Evolutionary conservation across 106 monocot species (phyloP), one percentile per base, ranked within the genome.

Genomic region (Phalaenopsis aphrodite): DNA sequence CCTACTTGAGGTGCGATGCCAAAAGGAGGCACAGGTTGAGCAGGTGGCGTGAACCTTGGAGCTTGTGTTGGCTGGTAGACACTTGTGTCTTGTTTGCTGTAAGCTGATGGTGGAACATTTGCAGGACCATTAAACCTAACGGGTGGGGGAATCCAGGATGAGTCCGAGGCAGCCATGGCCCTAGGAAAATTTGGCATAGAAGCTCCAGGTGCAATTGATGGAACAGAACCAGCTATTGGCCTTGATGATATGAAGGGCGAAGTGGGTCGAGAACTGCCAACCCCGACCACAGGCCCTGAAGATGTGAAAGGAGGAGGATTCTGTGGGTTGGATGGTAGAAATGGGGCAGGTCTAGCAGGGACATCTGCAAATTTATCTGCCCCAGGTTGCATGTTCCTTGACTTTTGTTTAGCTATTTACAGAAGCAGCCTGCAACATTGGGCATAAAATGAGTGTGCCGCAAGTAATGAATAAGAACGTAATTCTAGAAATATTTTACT

Each of bases 61-160:
- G 74, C 56, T 81, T 87, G 80, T 30, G 79, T 21, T 77, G 84
- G 85, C 67, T 75, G 85, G 76, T 82, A 81, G 64, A 61, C 48
- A 66, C 65, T 65, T 58, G 80, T 42, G 76, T 41, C 81, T 78
- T 78, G 84, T 72, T 77, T 23, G 21, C 79, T 65, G n/a, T 55
- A 76, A 47, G 79, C 82, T 78, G 84, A 46, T 67, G 86, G 82
- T 17, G 86, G 84, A 75, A 85, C 75, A 72, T 67, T 84, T 42
- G 72, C 83, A 49, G 90, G 90, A 56, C 87, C 91, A 85, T 80
- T 90, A 56, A 83, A 90, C 72, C 83, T 80, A 66, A 72, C 82
- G 47, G 87, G 82, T 7, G 85, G 84, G 69, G 83, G 68, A 5
- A 79, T 52, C 36, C 65, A 55, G 38, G 79, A 77, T 42, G 82